Evolutionary conservation across 1,139 yeast species (phyloP), one percentile per base, ranked within the genome.

Genomic region (Candida smagusa): DNA sequence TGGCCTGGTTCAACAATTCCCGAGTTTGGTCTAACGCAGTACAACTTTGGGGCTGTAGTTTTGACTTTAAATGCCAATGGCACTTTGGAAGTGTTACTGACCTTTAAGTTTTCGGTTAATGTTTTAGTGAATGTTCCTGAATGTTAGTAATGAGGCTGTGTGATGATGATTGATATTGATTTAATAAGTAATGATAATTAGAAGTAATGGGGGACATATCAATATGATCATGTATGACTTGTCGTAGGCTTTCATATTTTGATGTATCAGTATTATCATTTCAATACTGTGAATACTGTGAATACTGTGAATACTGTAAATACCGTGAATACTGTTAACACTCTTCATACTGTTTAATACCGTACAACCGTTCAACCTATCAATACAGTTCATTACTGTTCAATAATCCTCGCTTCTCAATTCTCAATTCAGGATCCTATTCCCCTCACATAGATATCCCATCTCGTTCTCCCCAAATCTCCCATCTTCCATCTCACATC

Each of bases 11-110:
- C 74, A 40, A 92, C 72, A 30, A 84, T 65, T 22, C 95, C 79
- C 40, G 97, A 94, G 61, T 90, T 92, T 43, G 98, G 98, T 65
- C 96, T 83, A 39, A 92, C 97, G 63, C 96, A 87, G 70, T 90
- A 87, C 60, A 88, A 74, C 62, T 87, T 90, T 42, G 99, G 99
- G 9, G 97, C 97, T 7, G 99, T 92, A 35, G 99, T 92, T 67
- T 92, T 94, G 56, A 94, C 97, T 70, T 94, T 94, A 73, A 88
- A 92, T 24, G 96, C 96, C 54, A 78, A 65, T 35, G 84, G 74
- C 29, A 79, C 67, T 24, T 66, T 59, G 19, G 87, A 65, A 40
- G 78, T 75, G 67, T 92, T 92, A 42, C 77, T 70, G 53, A 90
- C 78, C 37, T 75, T 68, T 56, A 88, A 77, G 47, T 75, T 70